These are phyloP conservation scores for Amoebophrya sp. DNA, from an alignment of 169 alveolate genomes.

Conservation along the genomic window DNA sequence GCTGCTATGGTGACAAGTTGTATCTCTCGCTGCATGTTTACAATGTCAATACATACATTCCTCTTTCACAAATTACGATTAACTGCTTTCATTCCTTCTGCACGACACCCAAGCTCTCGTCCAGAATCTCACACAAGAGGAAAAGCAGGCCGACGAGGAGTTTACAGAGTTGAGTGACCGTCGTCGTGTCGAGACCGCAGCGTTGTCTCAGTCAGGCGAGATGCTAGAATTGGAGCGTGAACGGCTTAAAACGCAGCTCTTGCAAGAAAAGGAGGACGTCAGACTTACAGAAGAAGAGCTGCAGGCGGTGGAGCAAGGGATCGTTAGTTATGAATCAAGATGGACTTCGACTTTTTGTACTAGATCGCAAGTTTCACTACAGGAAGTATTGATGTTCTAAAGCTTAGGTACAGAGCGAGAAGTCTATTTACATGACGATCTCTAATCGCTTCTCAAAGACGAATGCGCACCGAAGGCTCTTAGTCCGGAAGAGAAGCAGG, in stretches of 20 bases:
- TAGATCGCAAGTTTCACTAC: no score
- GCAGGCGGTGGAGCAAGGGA: background rate
- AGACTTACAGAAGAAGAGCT: background rate
- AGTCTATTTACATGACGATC: no score
- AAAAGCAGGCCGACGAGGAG: background rate
- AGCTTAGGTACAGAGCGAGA: no score
- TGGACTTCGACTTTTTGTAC: no score
- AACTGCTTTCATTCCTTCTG: background rate
- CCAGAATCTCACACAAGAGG: background rate
- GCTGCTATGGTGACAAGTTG: no score
- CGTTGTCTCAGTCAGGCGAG: background rate
- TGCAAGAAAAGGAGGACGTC: background rate
- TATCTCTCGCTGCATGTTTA: no score
- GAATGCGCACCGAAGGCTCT: background rate
- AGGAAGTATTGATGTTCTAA: no score
- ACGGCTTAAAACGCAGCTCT: background rate
- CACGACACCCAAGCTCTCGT: background rate
- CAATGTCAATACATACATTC: no score
- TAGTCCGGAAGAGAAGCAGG: constrained; percentile 10
- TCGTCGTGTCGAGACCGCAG: background rate
- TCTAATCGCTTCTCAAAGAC: no score
- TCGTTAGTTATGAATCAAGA: no score
- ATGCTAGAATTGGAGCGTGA: background rate
- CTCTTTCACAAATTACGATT: background rate
- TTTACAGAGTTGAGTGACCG: background rate